These are phyloP conservation scores for Ascoidea asiatica DNA, from an alignment of 805 yeast genomes.

Conservation along the genomic window DNA sequence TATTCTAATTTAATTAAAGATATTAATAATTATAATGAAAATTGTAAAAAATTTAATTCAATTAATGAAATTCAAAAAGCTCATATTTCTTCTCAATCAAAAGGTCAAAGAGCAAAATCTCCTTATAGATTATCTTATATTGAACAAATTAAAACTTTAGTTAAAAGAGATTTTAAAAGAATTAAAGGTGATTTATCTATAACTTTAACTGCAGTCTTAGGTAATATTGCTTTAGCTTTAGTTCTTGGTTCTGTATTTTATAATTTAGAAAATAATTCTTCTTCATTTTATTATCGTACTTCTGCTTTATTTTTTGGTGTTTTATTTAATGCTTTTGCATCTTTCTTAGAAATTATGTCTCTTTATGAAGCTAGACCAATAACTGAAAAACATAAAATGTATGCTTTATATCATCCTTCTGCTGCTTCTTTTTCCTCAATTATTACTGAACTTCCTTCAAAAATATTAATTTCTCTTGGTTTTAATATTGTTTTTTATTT, in stretches of 20 bases:
- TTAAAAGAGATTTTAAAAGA: conserved; percentile 34
- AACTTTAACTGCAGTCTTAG: conserved; percentile 25
- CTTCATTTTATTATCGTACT: conserved; percentile 39
- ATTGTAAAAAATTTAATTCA: conserved; percentile 12
- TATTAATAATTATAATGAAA: conserved; percentile 27
- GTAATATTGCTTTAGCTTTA: conserved; percentile 39
- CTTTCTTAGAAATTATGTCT: conserved; percentile 42
- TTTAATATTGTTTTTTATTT: conserved; percentile 40
- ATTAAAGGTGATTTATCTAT: conserved; percentile 36
- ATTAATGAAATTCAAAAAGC: conserved; percentile 18
- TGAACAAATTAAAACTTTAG: conserved; percentile 36
- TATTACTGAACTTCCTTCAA: conserved; percentile 36
- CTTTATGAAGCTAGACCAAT: conserved; percentile 42
- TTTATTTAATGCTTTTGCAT: conserved; percentile 50
- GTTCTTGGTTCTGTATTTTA: conserved; percentile 45
- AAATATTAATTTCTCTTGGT: conserved; percentile 25
- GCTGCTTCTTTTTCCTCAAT: conserved; percentile 45
- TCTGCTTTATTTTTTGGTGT: conserved; percentile 58
- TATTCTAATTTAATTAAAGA: conserved; percentile 28
- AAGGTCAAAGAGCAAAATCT: conserved; percentile 30
- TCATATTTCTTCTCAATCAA: conserved; percentile 38
- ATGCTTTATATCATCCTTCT: conserved; percentile 44
- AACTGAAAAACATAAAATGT: conserved; percentile 44
- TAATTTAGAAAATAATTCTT: conserved; percentile 28
- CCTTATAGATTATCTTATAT: conserved; percentile 38